phyloP scores from a whole-genome alignment of 345 rosid species.

The Mercurialis annua region DNA sequence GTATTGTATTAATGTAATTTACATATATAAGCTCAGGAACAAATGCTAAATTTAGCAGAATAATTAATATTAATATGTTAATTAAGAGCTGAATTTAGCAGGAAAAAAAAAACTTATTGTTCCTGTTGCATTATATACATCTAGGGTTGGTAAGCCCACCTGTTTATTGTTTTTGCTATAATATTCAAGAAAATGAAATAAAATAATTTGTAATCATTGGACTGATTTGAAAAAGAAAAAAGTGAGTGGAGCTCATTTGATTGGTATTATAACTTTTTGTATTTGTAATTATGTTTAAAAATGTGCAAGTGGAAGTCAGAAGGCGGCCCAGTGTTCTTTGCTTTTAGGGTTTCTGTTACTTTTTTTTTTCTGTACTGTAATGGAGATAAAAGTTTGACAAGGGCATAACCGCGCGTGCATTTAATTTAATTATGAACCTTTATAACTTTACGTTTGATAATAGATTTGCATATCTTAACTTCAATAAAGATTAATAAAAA shows the following conservation, averaged over 20 bases:
- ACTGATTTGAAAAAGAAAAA: constrained; percentile 19
- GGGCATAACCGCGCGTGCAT: too few species aligned
- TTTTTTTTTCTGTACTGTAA: too few species aligned
- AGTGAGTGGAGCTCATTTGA: constrained; percentile 39
- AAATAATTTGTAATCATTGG: constrained; percentile 20
- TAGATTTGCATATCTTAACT: too few species aligned
- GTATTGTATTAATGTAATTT: neutral
- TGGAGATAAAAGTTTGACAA: too few species aligned
- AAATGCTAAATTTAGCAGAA: constrained; percentile 49
- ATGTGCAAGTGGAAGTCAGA: constrained; percentile 42
- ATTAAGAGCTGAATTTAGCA: constrained; percentile 41
- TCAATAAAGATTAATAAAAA: too few species aligned
- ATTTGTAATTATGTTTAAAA: constrained; percentile 25
- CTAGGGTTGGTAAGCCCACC: constrained; percentile 5
- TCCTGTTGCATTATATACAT: constrained; percentile 28
- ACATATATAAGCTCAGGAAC: constrained; percentile 45
- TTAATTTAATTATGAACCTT: too few species aligned
- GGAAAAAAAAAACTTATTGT: constrained; percentile 30
- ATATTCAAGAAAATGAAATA: constrained; percentile 1
- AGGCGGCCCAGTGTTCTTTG: constrained; percentile 35
- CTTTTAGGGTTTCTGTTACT: constrained; percentile 36
- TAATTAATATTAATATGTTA: constrained; percentile 5
- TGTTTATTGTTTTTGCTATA: neutral
- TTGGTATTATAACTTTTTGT: constrained; percentile 15
- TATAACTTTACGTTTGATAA: too few species aligned